Conservation (phyloP, 345 rosid genomes). For the Melaleuca quinquenervia region DNA sequence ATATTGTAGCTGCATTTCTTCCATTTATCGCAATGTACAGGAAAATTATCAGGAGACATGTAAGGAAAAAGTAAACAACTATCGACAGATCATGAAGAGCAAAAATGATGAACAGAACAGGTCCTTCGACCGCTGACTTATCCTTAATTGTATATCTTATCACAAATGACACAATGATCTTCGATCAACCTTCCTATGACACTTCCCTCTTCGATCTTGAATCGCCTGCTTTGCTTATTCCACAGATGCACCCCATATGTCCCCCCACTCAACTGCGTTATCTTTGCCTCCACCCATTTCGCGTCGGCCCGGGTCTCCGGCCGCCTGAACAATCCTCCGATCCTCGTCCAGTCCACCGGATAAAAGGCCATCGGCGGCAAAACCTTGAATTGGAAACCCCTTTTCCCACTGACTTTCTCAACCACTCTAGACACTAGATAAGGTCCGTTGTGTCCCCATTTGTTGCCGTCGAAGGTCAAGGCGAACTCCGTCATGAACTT, state of each 20-base stretch:
- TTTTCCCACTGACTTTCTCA: constrained; percentile 22
- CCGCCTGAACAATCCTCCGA: constrained; percentile 33
- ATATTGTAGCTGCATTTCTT: neutral
- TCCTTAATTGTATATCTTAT: constrained; percentile 4
- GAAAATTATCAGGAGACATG: neutral
- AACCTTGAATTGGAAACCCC: constrained; percentile 36
- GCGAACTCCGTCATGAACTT: constrained; percentile 66
- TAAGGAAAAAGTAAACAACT: neutral
- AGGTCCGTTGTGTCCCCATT: constrained; percentile 88
- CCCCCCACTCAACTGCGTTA: constrained; percentile 13
- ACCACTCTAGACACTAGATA: constrained; percentile 59
- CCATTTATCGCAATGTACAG: neutral
- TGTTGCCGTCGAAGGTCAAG: constrained; percentile 58
- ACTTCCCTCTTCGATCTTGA: constrained; percentile 34
- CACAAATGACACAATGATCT: constrained; percentile 25
- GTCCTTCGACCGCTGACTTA: neutral
- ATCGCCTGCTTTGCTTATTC: constrained; percentile 30
- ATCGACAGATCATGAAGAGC: neutral
- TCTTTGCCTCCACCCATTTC: constrained; percentile 20
- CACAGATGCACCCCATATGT: constrained; percentile 37
- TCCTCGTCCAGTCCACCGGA: constrained; percentile 58
- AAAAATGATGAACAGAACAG: neutral
- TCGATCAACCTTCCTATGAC: constrained; percentile 21
- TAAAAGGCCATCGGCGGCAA: constrained; percentile 56
- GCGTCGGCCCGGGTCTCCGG: constrained; percentile 21